Conservation (phyloP, 2,329 filamentous ascomycete genomes). For the Periglandula ipomoeae region DNA sequence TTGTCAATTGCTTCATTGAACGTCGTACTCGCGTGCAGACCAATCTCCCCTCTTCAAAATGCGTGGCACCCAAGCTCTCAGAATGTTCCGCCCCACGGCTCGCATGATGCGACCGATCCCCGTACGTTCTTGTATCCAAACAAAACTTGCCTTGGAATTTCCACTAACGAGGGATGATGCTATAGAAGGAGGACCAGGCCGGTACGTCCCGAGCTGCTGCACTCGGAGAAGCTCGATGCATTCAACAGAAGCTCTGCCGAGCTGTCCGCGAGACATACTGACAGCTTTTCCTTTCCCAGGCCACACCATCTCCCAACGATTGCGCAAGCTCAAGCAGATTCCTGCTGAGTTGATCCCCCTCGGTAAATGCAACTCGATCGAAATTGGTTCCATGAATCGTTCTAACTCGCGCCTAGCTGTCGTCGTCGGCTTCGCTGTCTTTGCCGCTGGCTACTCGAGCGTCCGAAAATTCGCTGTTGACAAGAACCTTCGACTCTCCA, state of each 20-base stretch:
- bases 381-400: neutral
- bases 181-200: slow-evolving; percentile 57
- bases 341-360: slow-evolving; percentile 92
- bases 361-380: slow-evolving; percentile 43
- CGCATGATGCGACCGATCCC: slow-evolving; percentile 64
- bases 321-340: slow-evolving; percentile 81
- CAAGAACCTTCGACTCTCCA: slow-evolving; percentile 82
- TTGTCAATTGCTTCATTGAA: slow-evolving; percentile 20
- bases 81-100: slow-evolving; percentile 57
- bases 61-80: slow-evolving; percentile 56
- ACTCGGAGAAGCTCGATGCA: neutral
- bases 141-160: too few species aligned
- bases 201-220: slow-evolving; percentile 40
- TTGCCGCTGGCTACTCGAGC: slow-evolving; percentile 75
- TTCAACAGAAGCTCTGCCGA: neutral
- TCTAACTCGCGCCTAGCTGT: slow-evolving; percentile 45
- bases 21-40: slow-evolving; percentile 14
- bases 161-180: slow-evolving; percentile 17
- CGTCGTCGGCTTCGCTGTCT: slow-evolving; percentile 77
- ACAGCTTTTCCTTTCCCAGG: slow-evolving; percentile 40
- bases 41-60: slow-evolving; percentile 34
- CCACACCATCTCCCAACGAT: slow-evolving; percentile 92
- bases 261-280: neutral
- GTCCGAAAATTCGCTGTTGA: slow-evolving; percentile 75
- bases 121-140: slow-evolving; percentile 52